phyloP scores from a whole-genome alignment of 805 yeast genomes.

The Torulaspora gathmanii region DNA sequence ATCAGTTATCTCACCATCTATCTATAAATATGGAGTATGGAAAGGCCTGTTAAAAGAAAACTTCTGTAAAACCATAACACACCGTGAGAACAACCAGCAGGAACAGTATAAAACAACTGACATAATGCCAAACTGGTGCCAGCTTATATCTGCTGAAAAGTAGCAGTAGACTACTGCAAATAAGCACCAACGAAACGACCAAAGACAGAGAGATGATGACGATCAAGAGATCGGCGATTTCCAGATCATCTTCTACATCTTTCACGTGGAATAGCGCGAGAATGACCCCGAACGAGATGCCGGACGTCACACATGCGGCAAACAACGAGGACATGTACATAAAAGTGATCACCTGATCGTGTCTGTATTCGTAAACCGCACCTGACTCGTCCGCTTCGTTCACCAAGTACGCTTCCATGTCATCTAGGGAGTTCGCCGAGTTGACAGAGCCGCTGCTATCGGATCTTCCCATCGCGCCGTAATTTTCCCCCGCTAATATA shows the following conservation, averaged over 20 bases:
- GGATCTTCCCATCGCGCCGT: constrained; percentile 7
- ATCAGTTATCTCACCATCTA: not conserved
- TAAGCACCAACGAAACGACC: constrained; percentile 25
- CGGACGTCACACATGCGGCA: constrained; percentile 28
- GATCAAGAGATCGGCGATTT: constrained; percentile 20
- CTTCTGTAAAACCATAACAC: constrained; percentile 33
- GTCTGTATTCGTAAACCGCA: constrained; percentile 28
- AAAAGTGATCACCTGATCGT: constrained; percentile 32
- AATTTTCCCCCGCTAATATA: not conserved
- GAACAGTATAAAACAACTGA: constrained; percentile 26
- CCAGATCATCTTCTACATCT: constrained; percentile 18
- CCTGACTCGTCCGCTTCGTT: constrained; percentile 24
- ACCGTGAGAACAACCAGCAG: constrained; percentile 27
- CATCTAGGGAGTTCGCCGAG: constrained; percentile 14
- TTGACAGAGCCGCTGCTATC: constrained; percentile 5
- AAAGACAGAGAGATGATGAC: constrained; percentile 23
- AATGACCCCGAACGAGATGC: constrained; percentile 28
- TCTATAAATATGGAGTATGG: not conserved
- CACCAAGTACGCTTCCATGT: constrained; percentile 19
- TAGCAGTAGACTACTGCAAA: constrained; percentile 22
- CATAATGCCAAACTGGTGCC: constrained; percentile 36
- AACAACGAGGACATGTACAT: constrained; percentile 27
- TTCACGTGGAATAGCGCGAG: constrained; percentile 25
- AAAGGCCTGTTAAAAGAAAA: constrained; percentile 13
- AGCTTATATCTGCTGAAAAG: constrained; percentile 30